Evolutionary conservation across 108 stramenopile species (phyloP), one percentile per base, ranked within the genome.

Genomic region (Nitzschia putrida): DNA sequence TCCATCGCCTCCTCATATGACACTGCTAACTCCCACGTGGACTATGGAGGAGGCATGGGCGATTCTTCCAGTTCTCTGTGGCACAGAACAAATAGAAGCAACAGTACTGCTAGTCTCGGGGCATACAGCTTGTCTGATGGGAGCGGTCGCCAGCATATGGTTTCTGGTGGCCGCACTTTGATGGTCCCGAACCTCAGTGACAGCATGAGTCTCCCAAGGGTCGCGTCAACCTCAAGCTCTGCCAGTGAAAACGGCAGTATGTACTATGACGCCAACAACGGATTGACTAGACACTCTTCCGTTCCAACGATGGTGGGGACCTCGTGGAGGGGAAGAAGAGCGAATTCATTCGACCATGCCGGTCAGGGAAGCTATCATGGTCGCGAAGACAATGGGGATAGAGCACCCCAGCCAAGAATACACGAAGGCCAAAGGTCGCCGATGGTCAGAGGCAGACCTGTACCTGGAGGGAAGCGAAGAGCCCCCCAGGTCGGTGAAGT

Each of bases 1-100:
- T 77, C 76, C 47, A 72, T 87, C 38, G 83, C 86, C 4, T 84
- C 83, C 0, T 79, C 77, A 10, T 87, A 74, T 64, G 86, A 87
- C 20, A 83, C 84, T 40, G 76, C 79, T 40, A 23, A 24, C 8
- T 79, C 80, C 12, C 70, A 61, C 20, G 55, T 76, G 29, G 81
- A 85, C 16, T 23, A 22, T 18, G 52, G 8, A 49, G 18, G 38
- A 43, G 61, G n/a, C 22, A 45, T 45, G 21, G 57, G 51, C 37
- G 74, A 71, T n/a, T 53, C 63, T 8, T 65, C 73, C 20, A 47
- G 37, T 20, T 64, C 63, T 11, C 49, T 74, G 0, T 83, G 83
- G 83, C 69, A 63, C 21, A 57, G 75, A 56, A 40, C 71, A 11
- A 63, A 39, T 6, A 68, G 60, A 45, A 24, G 44, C 53, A 57